Percentiles rank a stretch among this genome's conserved stretches.
Evolutionary conservation across 2,329 filamentous ascomycete species (phyloP).

Genomic region (Arthrobotrys iridis): DNA sequence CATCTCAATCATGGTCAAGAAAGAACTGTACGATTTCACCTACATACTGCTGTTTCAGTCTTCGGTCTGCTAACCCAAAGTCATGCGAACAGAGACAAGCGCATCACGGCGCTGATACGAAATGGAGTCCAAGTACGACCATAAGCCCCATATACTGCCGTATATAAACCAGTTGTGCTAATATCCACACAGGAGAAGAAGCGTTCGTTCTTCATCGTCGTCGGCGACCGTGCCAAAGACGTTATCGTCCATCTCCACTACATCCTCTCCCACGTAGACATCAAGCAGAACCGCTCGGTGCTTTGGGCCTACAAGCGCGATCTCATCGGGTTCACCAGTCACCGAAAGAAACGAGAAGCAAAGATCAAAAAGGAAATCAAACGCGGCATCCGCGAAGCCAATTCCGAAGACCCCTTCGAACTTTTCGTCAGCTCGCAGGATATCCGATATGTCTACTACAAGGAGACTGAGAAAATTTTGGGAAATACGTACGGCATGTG

Average conservation of each 20-base stretch:
- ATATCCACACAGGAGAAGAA: conserved; percentile 76
- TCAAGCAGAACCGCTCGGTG: conserved; percentile 95
- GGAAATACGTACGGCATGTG: conserved; percentile 99
- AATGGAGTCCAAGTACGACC: conserved; percentile 76
- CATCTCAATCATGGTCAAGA: conserved; percentile 57
- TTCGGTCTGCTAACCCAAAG: conserved; percentile 27
- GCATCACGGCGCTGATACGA: conserved; percentile 87
- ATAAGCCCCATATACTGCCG: background rate
- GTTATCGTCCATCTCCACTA: conserved; percentile 95
- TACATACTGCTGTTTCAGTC: background rate
- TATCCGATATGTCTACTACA: conserved; percentile 99
- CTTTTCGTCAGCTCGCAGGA: conserved; percentile 95
- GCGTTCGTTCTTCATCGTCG: conserved; percentile 95
- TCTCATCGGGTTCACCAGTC: conserved; percentile 89
- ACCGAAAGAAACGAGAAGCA: conserved; percentile 96
- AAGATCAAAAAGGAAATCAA: conserved; percentile 99
- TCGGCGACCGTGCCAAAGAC: conserved; percentile 93
- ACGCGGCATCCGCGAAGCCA: conserved; percentile 88
- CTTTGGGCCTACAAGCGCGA: conserved; percentile 99
- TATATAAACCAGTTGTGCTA: background rate
- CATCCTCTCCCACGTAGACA: conserved; percentile 87
- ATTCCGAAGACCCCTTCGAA: conserved; percentile 94
- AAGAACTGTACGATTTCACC: conserved; percentile 56
- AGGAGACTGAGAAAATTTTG: conserved; percentile 98
- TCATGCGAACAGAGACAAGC: conserved; percentile 74